A percentile compares a stretch with the other conserved stretches of the same genome.
phyloP scores from a whole-genome alignment of 306 rosid species.

The Castanospermum australe region DNA sequence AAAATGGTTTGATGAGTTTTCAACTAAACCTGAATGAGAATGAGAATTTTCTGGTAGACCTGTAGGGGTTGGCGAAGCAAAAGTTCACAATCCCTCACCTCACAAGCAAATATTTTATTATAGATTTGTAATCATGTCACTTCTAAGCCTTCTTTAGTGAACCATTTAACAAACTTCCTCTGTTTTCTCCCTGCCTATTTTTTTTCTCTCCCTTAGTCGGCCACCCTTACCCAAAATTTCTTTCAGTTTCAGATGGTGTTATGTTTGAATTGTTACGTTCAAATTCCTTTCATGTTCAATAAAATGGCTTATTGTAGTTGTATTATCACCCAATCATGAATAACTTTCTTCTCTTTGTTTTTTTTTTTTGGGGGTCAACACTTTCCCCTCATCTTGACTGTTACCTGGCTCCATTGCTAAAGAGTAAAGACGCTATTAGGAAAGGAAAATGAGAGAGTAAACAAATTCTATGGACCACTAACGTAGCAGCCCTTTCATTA shows the following conservation, averaged over 20 bases:
- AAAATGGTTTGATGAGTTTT: not conserved
- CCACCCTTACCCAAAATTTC: not conserved
- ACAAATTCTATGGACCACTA: conserved; percentile 7
- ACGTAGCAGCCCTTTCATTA: not conserved
- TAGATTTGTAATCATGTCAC: not conserved
- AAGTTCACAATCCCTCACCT: not conserved
- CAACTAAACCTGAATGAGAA: not conserved
- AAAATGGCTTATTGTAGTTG: not conserved
- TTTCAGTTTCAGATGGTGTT: not conserved
- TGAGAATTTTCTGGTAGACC: not conserved
- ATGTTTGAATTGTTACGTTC: not conserved
- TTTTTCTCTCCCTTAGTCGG: not conserved
- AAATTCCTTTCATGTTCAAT: not conserved
- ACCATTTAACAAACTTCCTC: not conserved
- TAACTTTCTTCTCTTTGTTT: not conserved
- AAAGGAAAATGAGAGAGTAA: not conserved
- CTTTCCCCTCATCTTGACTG: not conserved
- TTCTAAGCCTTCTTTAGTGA: not conserved
- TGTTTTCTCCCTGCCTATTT: not conserved
- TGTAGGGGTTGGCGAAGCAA: not conserved
- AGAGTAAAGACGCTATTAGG: not conserved
- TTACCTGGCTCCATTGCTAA: not conserved
- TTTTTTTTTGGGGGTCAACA: no score
- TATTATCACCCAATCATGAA: not conserved
- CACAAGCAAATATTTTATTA: not conserved